A percentile compares a stretch with the other conserved stretches of the same genome.
Evolutionary conservation across 73 alveolate genomes (phyloP).

Genomic region (Stentor roeselii): DNA sequence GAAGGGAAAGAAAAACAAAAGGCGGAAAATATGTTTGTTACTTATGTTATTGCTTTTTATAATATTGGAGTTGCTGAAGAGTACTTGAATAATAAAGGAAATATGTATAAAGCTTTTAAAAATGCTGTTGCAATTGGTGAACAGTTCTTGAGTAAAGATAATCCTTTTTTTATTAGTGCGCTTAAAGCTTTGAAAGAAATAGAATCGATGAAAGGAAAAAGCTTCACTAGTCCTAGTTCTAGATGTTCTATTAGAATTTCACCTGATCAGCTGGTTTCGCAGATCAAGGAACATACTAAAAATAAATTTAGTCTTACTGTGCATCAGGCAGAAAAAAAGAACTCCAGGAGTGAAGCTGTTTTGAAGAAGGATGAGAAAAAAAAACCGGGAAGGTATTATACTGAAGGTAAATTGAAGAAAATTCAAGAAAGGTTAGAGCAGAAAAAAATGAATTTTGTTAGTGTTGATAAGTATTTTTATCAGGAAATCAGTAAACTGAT

Average conservation of each 20-base stretch:
- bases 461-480: conserved; percentile 15
- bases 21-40: neutral
- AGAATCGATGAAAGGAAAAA: neutral
- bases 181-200: neutral
- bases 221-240: neutral
- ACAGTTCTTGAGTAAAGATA: neutral
- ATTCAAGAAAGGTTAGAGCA: neutral
- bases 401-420: neutral
- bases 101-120: conserved; percentile 1
- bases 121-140: neutral
- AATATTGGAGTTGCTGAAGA: conserved; percentile 17
- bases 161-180: neutral
- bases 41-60: conserved; percentile 10
- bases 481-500: neutral
- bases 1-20: neutral
- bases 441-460: neutral
- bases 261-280: no score
- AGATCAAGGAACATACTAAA: neutral
- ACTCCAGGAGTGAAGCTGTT: no score
- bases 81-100: neutral
- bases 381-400: neutral
- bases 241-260: neutral
- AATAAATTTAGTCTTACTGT: no score
- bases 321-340: neutral
- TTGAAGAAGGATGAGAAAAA: neutral